These are phyloP conservation scores for Trichoderma pleuroti DNA, from an alignment of 2,329 filamentous ascomycete species.

Conservation along the genomic window DNA sequence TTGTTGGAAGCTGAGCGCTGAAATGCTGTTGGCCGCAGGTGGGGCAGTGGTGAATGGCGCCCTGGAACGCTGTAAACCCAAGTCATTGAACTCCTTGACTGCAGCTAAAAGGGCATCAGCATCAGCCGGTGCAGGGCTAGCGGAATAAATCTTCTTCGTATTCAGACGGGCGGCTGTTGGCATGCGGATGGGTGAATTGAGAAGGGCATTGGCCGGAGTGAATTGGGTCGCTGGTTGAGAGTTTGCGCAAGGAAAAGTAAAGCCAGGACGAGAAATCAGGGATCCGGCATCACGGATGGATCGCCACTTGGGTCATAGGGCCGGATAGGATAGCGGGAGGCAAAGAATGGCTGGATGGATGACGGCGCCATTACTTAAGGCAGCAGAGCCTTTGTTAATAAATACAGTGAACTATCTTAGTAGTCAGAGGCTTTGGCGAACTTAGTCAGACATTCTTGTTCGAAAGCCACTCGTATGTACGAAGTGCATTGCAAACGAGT, in stretches of 20 bases:
- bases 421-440: neutral
- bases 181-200: neutral
- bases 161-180: no score
- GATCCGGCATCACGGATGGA: neutral
- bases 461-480: neutral
- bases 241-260: neutral
- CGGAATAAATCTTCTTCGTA: neutral
- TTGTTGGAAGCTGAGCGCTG: neutral
- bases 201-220: neutral
- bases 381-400: neutral
- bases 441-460: neutral
- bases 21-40: constrained; percentile 12
- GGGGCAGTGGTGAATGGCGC: neutral
- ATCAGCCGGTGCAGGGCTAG: neutral
- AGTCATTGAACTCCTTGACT: neutral
- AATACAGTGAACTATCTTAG: neutral
- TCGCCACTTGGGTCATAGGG: neutral
- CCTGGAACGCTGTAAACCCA: neutral
- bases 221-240: neutral
- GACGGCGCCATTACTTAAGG: neutral
- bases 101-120: neutral
- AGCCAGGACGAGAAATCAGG: no score
- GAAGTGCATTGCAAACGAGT: neutral
- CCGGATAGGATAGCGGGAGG: no score
- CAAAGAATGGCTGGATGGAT: neutral